A percentile compares a stretch with the other conserved stretches of the same genome.
Conservation (phyloP, 495 filamentous ascomycete species). For the Penicillium simplicissimum region DNA sequence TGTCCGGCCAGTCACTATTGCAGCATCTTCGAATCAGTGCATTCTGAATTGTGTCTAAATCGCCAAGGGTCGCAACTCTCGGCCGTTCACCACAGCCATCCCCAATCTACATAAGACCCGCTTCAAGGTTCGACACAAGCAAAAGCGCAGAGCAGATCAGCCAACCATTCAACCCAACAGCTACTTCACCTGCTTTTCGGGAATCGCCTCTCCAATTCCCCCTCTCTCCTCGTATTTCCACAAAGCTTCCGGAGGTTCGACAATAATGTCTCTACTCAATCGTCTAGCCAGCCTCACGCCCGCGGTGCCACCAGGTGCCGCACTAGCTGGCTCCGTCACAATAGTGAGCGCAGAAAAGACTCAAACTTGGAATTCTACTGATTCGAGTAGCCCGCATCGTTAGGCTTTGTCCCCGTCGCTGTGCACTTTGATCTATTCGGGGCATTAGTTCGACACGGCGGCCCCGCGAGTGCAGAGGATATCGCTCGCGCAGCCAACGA, state of each 20-base stretch:
- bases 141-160: not conserved
- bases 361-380: not conserved
- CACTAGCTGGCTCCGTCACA: constrained; percentile 32
- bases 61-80: not conserved
- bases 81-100: not conserved
- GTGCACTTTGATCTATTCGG: constrained; percentile 38
- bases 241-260: not conserved
- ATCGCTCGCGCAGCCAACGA: constrained; percentile 27
- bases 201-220: not conserved
- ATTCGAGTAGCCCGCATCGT: constrained; percentile 27
- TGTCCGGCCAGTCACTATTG: not conserved
- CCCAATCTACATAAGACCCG: not conserved
- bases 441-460: constrained; percentile 24
- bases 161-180: not conserved
- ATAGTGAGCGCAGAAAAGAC: constrained; percentile 19
- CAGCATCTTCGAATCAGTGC: not conserved
- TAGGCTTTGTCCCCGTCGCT: constrained; percentile 42
- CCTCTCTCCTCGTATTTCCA: not conserved
- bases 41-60: not conserved
- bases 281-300: constrained; percentile 9
- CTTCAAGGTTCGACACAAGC: not conserved
- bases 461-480: constrained; percentile 27
- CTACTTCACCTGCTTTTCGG: not conserved
- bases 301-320: constrained; percentile 24
- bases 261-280: constrained; percentile 25